Percentiles rank a stretch among this genome's conserved stretches.
These are phyloP conservation scores for Neostapfia colusana DNA, from an alignment of 176 grass and related monocot species.

Conservation along the genomic window DNA sequence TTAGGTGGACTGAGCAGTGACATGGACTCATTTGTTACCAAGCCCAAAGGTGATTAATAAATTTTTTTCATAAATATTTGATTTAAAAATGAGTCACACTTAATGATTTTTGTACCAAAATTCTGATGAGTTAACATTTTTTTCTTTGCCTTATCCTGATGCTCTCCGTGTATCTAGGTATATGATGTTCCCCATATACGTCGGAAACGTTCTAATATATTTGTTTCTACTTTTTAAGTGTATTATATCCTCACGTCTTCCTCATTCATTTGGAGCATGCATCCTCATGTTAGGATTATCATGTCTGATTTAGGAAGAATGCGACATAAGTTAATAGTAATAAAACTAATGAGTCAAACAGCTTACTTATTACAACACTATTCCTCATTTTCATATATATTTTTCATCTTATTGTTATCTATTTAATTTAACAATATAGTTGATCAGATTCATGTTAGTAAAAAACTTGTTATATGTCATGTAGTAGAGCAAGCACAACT, in stretches of 20 bases:
- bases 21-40: constrained; percentile 59
- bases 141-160: not conserved
- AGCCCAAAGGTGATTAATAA: constrained; percentile 54
- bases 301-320: no score
- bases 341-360: not conserved
- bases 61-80: constrained; percentile 7
- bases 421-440: no score
- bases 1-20: constrained; percentile 61
- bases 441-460: not conserved
- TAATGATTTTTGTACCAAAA: constrained; percentile 6
- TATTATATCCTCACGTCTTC: not conserved
- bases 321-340: not conserved
- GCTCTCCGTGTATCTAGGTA: not conserved
- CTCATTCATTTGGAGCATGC: not conserved
- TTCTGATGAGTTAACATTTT: not conserved
- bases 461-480: not conserved
- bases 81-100: constrained; percentile 18
- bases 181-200: not conserved
- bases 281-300: no score
- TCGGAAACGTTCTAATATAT: not conserved
- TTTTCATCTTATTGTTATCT: not conserved
- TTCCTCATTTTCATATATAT: constrained; percentile 7
- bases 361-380: not conserved
- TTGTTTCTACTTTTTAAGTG: not conserved
- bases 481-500: not conserved